These are phyloP conservation scores for Penicillium lividum DNA, from an alignment of 495 filamentous ascomycete genomes.

Conservation along the genomic window DNA sequence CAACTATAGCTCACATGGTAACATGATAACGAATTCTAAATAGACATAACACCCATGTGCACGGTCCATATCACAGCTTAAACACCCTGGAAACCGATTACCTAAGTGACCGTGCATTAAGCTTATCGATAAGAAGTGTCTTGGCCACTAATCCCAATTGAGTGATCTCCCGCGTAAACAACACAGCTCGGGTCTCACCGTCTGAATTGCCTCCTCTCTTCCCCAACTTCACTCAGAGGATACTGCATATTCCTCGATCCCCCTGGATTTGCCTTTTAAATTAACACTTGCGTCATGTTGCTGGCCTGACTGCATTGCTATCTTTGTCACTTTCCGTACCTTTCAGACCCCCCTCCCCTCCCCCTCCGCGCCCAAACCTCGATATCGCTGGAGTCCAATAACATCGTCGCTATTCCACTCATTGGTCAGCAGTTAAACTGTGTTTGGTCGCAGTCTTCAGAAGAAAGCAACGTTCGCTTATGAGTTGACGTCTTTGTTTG, in stretches of 20 bases:
- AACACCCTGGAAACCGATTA: conserved; percentile 1
- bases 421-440: background rate
- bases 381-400: conserved; percentile 1
- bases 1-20: too few species aligned
- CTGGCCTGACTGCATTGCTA: conserved; percentile 14
- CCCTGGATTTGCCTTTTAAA: conserved; percentile 5
- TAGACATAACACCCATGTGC: background rate
- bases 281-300: conserved; percentile 14
- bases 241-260: conserved; percentile 7
- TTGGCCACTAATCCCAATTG: conserved; percentile 36
- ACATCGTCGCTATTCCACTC: background rate
- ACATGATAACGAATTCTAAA: too few species aligned
- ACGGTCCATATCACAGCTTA: background rate
- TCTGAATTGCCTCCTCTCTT: conserved; percentile 22
- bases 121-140: conserved; percentile 48
- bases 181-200: conserved; percentile 45
- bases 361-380: conserved; percentile 11
- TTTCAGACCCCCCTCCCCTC: conserved; percentile 16
- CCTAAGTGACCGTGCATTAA: conserved; percentile 27
- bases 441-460: background rate
- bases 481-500: background rate
- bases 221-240: background rate
- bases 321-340: conserved; percentile 22
- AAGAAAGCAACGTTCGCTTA: background rate
- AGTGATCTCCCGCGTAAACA: conserved; percentile 42